phyloP scores from a whole-genome alignment of 176 grass and related monocot species.

The Phragmites australis region DNA sequence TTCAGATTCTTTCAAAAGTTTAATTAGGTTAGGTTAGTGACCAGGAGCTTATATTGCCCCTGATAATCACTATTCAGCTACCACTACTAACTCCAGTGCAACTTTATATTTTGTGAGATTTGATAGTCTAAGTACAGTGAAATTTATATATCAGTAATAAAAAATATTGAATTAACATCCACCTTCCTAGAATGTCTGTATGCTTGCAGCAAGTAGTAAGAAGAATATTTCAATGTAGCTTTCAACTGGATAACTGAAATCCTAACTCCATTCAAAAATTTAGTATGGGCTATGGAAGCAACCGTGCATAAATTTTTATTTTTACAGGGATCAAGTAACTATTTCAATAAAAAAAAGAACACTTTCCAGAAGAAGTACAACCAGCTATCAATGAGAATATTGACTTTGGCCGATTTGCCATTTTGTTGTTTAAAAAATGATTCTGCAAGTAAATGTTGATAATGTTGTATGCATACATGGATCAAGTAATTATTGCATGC shows the following conservation, averaged over 20 bases:
- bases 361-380: background rate
- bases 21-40: background rate
- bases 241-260: constrained; percentile 21
- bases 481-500: background rate
- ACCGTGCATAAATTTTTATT: background rate
- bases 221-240: background rate
- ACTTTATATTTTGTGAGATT: background rate
- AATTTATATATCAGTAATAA: background rate
- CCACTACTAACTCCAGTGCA: background rate
- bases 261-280: background rate
- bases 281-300: background rate
- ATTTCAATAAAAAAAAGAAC: background rate
- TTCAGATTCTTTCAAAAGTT: background rate
- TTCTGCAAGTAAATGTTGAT: background rate
- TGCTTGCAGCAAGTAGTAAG: background rate
- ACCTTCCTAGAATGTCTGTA: constrained; percentile 18
- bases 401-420: background rate
- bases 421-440: background rate
- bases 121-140: background rate
- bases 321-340: background rate
- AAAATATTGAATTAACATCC: background rate
- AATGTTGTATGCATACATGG: background rate
- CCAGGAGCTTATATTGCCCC: background rate
- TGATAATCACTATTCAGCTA: background rate
- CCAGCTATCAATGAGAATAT: background rate